Base-by-base conservation (phyloP, 495 filamentous ascomycete species). In the Hypomontagnella submonticulosa region DNA sequence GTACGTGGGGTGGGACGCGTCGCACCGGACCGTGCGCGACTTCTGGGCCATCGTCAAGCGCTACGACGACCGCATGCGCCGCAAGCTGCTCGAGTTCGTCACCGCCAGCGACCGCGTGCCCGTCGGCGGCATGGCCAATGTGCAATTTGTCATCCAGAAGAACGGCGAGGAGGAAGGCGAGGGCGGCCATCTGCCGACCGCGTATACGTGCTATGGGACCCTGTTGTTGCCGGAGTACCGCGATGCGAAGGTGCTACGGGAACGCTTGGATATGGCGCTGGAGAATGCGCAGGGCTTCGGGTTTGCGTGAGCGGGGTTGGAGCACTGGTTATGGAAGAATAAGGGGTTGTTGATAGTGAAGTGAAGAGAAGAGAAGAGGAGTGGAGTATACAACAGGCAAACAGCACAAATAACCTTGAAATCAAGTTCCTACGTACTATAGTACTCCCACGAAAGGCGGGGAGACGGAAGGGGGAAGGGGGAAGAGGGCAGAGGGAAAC, bases 281-380 rank as follows among this genome's bases (percentile, higher is more conserved):
- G 89, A 93, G 76, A 95, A 97, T 75, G 86, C 88, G n/a, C 86
- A 89, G 71, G 95, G 95, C n/a, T 99, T 99, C 76, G 95, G 95
- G 42, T 87, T 89, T 71, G 80, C 81, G 36, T 83, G 60, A 71
- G 36, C 5, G 18, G 2, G 16, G 13, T 4, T 46, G 40, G 13
- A n/a, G n/a, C n/a, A n/a, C n/a, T n/a, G n/a, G n/a, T n/a, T n/a
- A n/a, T n/a, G n/a, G n/a, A n/a, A n/a, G n/a, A n/a, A n/a, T n/a
- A n/a, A n/a, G 20, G 27, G 8, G 12, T 7, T 12, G 37, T 42
- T 0, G 36, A 16, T 11, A 37, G 9, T 7, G 37, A 55, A 13
- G 27, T 33, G 33, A 6, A 13, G 19, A 20, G 37, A 27, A n/a
- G 9, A 38, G n/a, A 38, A 38, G 36, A 38, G 9, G n/a, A 38